phyloP scores from a whole-genome alignment of 208 protist species.

The Trypanosoma scelopori region DNA sequence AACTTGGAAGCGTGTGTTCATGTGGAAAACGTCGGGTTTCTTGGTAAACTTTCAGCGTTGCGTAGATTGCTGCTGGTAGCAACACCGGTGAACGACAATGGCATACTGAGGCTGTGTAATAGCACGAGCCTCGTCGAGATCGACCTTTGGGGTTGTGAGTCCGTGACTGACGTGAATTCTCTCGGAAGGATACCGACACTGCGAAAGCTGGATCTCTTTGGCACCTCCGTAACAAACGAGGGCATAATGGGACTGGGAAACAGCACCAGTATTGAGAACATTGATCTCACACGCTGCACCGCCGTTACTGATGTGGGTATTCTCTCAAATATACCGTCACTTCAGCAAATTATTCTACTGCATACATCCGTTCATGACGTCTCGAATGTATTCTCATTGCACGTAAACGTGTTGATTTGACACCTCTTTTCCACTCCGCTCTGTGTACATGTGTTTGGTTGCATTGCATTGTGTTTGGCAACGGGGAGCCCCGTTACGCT shows the following conservation, averaged over 20 bases:
- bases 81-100: conserved; percentile 47
- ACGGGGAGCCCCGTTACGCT: no score
- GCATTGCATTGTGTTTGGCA: no score
- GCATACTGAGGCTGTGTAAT: conserved; percentile 31
- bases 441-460: not conserved
- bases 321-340: conserved; percentile 5
- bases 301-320: conserved; percentile 15
- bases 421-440: not conserved
- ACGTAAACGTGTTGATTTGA: conserved; percentile 7
- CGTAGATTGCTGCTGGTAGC: conserved; percentile 38
- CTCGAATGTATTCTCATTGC: not conserved
- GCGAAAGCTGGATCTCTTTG: conserved; percentile 39
- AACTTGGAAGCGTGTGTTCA: conserved; percentile 8
- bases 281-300: conserved; percentile 22
- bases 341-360: conserved; percentile 2
- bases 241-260: conserved; percentile 40
- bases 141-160: conserved; percentile 39
- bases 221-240: conserved; percentile 50
- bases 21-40: conserved; percentile 7
- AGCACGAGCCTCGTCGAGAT: conserved; percentile 48
- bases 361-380: conserved; percentile 20
- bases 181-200: conserved; percentile 44
- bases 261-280: conserved; percentile 20
- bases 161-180: conserved; percentile 46
- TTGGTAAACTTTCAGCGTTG: conserved; percentile 6